Evolutionary conservation across 768 basidiomycete species (phyloP), one percentile per base, ranked within the genome.

Genomic region (Scleroderma bovista): DNA sequence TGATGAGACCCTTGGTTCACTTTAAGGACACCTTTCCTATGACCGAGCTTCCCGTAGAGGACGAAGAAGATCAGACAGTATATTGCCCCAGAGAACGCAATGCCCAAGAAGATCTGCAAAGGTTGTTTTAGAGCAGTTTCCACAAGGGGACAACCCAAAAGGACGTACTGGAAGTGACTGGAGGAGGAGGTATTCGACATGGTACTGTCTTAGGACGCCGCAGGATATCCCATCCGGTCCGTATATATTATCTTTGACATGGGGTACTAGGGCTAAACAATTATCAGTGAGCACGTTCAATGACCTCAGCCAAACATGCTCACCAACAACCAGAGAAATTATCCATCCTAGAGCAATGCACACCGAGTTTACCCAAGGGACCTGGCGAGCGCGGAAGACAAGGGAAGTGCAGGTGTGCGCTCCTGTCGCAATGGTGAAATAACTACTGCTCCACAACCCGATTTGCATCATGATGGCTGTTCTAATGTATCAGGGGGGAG

Each of bases 331-430:
- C 8, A 71, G 53, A 12, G 84, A 69, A 23, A 70, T 54, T 8
- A 64, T 54, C 86, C 86, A 88, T 42, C 86, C 86, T 38, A 77
- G 37, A 13, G 57, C 44, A 19, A 79, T 74, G 10, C 69, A 63
- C 3, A 63, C 61, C 2, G 66, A 60, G 51, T 75, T 79, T 26
- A 79, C 66, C 63, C 79, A 70, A 13, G 64, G 58, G 8, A 80
- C 75, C 52, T 80, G 79, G 32, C 75, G 75, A 52, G 71, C 70
- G 39, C 72, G 74, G 47, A 88, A 67, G 13, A 83, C 80, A 34
- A 88, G 70, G 15, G 84, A 79, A 54, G 72, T 76, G 70, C 87
- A 84, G 0, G 81, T 80, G 62, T 89, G 86, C 10, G 86, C 57
- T 1, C 81, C 81, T 55, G 86, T 82, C 6, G 75, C 72, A 10